A percentile compares a stretch with the other conserved stretches of the same genome.
Evolutionary conservation across 2,329 filamentous ascomycete genomes (phyloP).

Genomic region (Ophioceras dolichostomum): DNA sequence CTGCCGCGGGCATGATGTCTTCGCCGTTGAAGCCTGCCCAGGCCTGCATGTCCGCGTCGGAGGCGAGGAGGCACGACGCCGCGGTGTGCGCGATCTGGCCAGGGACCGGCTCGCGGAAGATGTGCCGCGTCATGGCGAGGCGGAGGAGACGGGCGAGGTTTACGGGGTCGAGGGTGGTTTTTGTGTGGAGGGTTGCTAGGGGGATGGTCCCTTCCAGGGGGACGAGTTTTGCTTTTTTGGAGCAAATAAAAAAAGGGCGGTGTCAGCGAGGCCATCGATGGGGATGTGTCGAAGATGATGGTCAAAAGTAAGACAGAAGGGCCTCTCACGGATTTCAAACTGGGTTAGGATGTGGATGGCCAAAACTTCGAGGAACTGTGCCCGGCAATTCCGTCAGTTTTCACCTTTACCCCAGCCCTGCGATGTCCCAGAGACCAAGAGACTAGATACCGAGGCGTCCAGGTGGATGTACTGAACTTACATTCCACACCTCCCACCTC

Average conservation of each 20-base stretch:
- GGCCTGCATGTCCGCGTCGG: slow-evolving; percentile 14
- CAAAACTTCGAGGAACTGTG: background rate
- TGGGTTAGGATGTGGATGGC: background rate
- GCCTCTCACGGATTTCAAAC: background rate
- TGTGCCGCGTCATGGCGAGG: slow-evolving; percentile 22
- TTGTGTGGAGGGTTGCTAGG: slow-evolving; percentile 12
- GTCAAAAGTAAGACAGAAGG: too few species aligned
- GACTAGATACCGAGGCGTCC: too few species aligned
- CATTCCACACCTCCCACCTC: slow-evolving; percentile 17
- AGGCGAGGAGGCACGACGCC: slow-evolving; percentile 16
- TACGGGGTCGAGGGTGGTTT: slow-evolving; percentile 7
- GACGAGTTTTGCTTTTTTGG: slow-evolving; percentile 13
- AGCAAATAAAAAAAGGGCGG: slow-evolving; percentile 10
- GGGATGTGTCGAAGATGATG: too few species aligned
- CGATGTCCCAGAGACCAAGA: too few species aligned
- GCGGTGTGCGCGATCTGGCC: slow-evolving; percentile 26
- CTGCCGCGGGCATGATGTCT: slow-evolving; percentile 37
- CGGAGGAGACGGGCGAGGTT: slow-evolving; percentile 23
- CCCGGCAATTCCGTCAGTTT: too few species aligned
- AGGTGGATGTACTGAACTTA: too few species aligned
- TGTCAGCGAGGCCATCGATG: slow-evolving; percentile 2
- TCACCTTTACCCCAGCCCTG: too few species aligned
- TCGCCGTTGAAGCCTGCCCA: slow-evolving; percentile 28
- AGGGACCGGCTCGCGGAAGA: slow-evolving; percentile 24
- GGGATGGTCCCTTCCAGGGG: slow-evolving; percentile 14